Percentiles rank a stretch among this genome's conserved stretches.
Conservation (phyloP, 176 grass and related monocot genomes). For the Pontederia crassipes region DNA sequence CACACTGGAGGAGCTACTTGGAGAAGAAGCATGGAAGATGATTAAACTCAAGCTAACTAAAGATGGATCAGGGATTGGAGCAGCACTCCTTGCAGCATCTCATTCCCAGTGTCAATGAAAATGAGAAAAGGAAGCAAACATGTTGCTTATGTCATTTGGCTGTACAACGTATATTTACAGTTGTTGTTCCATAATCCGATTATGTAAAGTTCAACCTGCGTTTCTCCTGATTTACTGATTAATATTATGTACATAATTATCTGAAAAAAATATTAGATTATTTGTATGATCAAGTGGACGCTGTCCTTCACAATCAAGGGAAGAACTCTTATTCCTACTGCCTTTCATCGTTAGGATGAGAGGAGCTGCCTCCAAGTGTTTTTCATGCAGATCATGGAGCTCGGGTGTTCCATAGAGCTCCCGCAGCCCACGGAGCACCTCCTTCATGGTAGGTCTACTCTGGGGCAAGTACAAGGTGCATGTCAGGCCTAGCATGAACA, state of each 20-base stretch:
- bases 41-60: slow-evolving; percentile 15
- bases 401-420: not conserved
- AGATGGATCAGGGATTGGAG: slow-evolving; percentile 12
- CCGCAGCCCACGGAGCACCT: not conserved
- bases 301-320: no score
- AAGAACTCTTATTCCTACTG: no score
- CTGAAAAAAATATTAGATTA: no score
- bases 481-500: slow-evolving; percentile 13
- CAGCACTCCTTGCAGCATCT: slow-evolving; percentile 9
- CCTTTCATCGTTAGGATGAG: no score
- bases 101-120: slow-evolving; percentile 15
- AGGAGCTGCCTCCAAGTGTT: no score
- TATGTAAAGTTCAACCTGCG: no score
- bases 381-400: not conserved
- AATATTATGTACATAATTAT: no score
- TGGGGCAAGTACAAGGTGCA: slow-evolving; percentile 23
- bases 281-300: no score
- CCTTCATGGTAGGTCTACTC: slow-evolving; percentile 6
- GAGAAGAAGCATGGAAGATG: not conserved
- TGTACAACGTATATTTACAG: no score
- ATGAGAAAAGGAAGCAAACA: not conserved
- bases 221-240: no score
- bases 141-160: no score
- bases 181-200: no score
- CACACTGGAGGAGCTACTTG: slow-evolving; percentile 11